These are phyloP conservation scores for Oehlia diaphana DNA, from an alignment of 192 early-diverging fungal genomes.

Conservation along the genomic window DNA sequence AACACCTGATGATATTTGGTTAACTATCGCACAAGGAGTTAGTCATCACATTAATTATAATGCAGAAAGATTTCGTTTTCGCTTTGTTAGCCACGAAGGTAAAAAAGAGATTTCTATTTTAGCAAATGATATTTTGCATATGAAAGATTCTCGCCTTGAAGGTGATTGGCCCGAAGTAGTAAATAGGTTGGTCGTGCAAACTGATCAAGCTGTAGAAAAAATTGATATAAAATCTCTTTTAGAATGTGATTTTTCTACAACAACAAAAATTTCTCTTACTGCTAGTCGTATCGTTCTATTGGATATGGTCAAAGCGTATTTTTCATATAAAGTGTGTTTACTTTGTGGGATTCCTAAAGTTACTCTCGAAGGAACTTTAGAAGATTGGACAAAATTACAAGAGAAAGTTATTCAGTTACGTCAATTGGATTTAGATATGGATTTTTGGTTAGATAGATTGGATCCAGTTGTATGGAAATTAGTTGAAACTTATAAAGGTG, in stretches of 20 bases:
- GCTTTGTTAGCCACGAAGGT: too few species aligned
- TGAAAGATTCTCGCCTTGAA: not conserved
- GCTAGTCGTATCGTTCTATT: not conserved
- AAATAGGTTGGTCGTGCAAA: not conserved
- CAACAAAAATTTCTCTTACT: not conserved
- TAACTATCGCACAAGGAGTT: too few species aligned
- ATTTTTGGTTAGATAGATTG: constrained; percentile 7
- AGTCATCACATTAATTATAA: too few species aligned
- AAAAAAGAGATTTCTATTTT: too few species aligned
- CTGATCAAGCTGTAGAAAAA: not conserved
- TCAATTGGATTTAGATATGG: not conserved
- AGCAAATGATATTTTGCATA: too few species aligned
- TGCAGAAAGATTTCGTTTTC: too few species aligned
- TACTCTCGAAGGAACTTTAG: not conserved
- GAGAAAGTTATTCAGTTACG: not conserved
- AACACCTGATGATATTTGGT: too few species aligned
- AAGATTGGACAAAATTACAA: constrained; percentile 1
- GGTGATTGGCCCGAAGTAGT: not conserved
- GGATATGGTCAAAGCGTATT: not conserved
- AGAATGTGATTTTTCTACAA: constrained; percentile 2
- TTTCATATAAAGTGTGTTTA: not conserved
- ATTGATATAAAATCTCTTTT: not conserved
- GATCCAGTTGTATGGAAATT: not conserved
- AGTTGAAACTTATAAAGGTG: not conserved
- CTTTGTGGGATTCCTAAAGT: not conserved